A percentile compares a stretch with the other conserved stretches of the same genome.
These are phyloP conservation scores for Tephrocybe rancida DNA, from an alignment of 768 basidiomycete species.

Conservation along the genomic window DNA sequence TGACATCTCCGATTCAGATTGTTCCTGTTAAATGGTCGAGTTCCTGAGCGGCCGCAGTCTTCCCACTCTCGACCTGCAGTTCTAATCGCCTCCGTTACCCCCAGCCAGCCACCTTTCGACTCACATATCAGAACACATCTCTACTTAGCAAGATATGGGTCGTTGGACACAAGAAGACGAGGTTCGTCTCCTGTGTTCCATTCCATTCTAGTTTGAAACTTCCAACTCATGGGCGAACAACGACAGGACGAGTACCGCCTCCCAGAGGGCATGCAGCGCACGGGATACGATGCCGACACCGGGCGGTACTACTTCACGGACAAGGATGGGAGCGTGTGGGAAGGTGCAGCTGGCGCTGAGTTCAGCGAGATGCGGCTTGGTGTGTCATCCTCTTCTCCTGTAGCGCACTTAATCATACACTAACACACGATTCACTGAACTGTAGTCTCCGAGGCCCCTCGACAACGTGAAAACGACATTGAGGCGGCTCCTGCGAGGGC, in stretches of 20 bases:
- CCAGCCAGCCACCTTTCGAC: neutral
- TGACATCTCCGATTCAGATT: too few relatives aligned
- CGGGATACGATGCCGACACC: conserved; percentile 78
- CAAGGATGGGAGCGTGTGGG: conserved; percentile 55
- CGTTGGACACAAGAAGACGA: conserved; percentile 52
- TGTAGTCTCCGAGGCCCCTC: conserved; percentile 21
- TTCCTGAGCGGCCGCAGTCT: too few relatives aligned
- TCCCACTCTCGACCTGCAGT: too few relatives aligned
- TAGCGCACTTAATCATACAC: too few relatives aligned
- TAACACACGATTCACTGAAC: too few relatives aligned
- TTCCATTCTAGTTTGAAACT: neutral
- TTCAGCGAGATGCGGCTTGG: conserved; percentile 60
- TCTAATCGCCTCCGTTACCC: too few relatives aligned
- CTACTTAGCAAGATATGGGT: conserved; percentile 21
- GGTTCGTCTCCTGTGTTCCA: conserved; percentile 24
- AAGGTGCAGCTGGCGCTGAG: conserved; percentile 59
- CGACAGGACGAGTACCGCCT: conserved; percentile 51
- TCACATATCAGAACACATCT: neutral
- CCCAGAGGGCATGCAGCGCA: conserved; percentile 62
- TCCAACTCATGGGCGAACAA: neutral
- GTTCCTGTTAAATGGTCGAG: too few relatives aligned
- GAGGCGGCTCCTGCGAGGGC: conserved; percentile 55
- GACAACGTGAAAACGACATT: conserved; percentile 40
- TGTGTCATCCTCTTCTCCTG: too few relatives aligned
- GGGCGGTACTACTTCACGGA: conserved; percentile 68